phyloP scores from a whole-genome alignment of 2,329 filamentous ascomycete genomes.

The Cladosporium sphaerospermum region DNA sequence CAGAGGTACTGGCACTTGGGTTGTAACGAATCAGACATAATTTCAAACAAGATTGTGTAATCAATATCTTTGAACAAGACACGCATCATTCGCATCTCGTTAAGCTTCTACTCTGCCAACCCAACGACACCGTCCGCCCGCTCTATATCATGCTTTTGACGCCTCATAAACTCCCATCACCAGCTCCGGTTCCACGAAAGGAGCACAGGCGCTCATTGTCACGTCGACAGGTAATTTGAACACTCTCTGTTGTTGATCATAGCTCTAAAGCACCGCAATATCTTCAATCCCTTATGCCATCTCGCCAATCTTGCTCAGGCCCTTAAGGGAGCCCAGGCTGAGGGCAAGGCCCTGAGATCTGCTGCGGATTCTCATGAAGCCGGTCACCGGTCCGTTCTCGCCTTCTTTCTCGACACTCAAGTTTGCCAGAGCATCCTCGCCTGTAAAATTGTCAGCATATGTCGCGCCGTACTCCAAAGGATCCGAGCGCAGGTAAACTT shows the following conservation, averaged over 20 bases:
- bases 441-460: conserved; percentile 43
- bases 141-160: conserved; percentile 1
- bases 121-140: not conserved
- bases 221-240: not conserved
- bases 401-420: conserved; percentile 97
- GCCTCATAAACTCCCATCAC: not conserved
- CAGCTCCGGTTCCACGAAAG: not conserved
- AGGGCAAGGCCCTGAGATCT: conserved; percentile 91
- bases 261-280: not conserved
- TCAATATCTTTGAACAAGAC: too few species aligned
- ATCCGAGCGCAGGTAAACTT: conserved; percentile 42
- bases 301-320: conserved; percentile 65
- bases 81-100: not conserved
- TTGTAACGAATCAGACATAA: too few species aligned
- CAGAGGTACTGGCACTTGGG: too few species aligned
- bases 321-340: conserved; percentile 90
- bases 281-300: conserved; percentile 5
- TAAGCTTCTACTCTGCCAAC: not conserved
- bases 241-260: not conserved
- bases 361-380: conserved; percentile 96
- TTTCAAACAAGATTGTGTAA: not conserved
- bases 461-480: too few species aligned
- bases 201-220: too few species aligned
- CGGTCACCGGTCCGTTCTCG: conserved; percentile 88
- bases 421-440: conserved; percentile 96